Percentiles rank a stretch among this genome's conserved stretches.
These are phyloP conservation scores for Betula pendula DNA, from an alignment of 306 rosid genomes.

Conservation along the genomic window DNA sequence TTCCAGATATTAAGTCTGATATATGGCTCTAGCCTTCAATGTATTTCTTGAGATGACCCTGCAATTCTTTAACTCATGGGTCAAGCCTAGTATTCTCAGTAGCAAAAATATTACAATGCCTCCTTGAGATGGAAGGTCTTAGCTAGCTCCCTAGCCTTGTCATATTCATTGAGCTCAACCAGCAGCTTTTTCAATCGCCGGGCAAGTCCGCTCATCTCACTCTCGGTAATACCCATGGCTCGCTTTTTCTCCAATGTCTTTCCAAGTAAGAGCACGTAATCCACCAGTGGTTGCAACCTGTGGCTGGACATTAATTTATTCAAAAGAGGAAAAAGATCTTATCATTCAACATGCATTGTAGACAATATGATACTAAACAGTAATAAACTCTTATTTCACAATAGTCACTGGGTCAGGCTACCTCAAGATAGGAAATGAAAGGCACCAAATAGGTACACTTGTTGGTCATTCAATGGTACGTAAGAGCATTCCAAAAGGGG, in stretches of 20 bases:
- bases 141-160: slow-evolving; percentile 70
- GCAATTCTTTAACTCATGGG: slow-evolving; percentile 6
- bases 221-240: slow-evolving; percentile 41
- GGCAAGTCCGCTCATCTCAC: slow-evolving; percentile 66
- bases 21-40: neutral
- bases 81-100: neutral
- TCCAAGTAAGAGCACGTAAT: slow-evolving; percentile 64
- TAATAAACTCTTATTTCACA: no score
- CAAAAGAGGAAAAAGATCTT: no score
- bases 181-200: slow-evolving; percentile 88
- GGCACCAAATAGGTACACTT: neutral
- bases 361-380: neutral
- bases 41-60: neutral
- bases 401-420: neutral
- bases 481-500: neutral
- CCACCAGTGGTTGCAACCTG: slow-evolving; percentile 80
- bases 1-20: neutral
- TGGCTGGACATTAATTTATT: slow-evolving; percentile 41
- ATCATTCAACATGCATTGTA: neutral
- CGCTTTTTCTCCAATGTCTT: slow-evolving; percentile 75
- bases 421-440: neutral
- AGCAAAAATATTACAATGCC: slow-evolving; percentile 58
- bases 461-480: neutral
- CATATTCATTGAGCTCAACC: slow-evolving; percentile 87
- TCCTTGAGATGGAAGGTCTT: slow-evolving; percentile 84